Conservation (phyloP, 345 rosid species). For the Trapa incisa region DNA sequence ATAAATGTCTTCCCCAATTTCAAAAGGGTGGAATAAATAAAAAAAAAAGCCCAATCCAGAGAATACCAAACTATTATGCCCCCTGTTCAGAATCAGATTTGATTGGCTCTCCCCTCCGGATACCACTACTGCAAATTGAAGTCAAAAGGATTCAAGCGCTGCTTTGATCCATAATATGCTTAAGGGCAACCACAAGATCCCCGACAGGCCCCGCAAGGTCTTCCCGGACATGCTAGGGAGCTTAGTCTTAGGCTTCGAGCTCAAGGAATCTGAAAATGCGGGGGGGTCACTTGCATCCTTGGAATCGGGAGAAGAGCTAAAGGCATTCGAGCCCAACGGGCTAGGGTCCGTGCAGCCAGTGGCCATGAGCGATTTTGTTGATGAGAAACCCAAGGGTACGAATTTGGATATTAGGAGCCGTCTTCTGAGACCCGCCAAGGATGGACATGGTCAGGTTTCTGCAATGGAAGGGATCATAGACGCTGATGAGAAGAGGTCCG, state of each 20-base stretch:
- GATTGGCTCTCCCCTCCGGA: background rate
- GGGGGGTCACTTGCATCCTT: conserved; percentile 14
- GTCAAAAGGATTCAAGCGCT: background rate
- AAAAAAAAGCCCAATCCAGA: too few relatives aligned
- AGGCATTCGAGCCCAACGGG: conserved; percentile 33
- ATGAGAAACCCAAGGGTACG: conserved; percentile 8
- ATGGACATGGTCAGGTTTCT: conserved; percentile 19
- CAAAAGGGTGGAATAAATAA: too few relatives aligned
- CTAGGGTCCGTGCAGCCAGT: conserved; percentile 14
- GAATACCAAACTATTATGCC: too few relatives aligned
- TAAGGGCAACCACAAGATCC: conserved; percentile 40
- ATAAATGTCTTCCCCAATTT: background rate
- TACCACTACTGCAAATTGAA: background rate
- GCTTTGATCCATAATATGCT: conserved; percentile 22
- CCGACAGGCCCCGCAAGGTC: conserved; percentile 26
- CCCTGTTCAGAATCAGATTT: too few relatives aligned
- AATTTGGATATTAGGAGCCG: conserved; percentile 9
- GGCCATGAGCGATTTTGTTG: conserved; percentile 13
- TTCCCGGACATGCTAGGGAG: conserved; percentile 44
- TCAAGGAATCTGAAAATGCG: conserved; percentile 19
- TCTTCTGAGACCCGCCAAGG: conserved; percentile 17
- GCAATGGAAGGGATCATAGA: conserved; percentile 22
- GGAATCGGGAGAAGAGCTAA: conserved; percentile 53
- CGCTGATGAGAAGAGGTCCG: conserved; percentile 57
- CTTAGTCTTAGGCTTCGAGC: conserved; percentile 31